Evolutionary conservation across 2,329 filamentous ascomycete species (phyloP).

Genomic region (Lomentospora prolificans): DNA sequence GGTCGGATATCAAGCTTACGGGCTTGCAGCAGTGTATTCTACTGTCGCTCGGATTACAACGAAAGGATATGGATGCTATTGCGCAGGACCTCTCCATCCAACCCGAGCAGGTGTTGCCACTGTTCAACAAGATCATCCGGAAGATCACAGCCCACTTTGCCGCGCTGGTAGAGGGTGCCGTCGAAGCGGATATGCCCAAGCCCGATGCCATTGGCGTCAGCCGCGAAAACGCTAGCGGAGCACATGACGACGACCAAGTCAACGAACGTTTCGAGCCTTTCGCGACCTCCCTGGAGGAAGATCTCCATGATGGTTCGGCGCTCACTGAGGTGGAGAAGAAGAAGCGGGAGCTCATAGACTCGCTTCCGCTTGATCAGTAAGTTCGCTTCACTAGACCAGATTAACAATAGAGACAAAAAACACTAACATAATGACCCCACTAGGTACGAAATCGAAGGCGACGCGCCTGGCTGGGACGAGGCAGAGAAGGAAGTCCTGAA

Average conservation of each 20-base stretch:
- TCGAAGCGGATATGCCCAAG: slow-evolving; percentile 55
- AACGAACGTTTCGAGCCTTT: slow-evolving; percentile 61
- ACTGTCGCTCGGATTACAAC: slow-evolving; percentile 82
- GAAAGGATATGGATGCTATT: slow-evolving; percentile 73
- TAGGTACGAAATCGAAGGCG: slow-evolving; percentile 57
- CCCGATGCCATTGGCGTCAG: slow-evolving; percentile 48
- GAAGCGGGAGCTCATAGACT: slow-evolving; percentile 81
- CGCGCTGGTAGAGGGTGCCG: slow-evolving; percentile 62
- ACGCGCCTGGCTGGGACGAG: slow-evolving; percentile 52
- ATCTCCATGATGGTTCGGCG: slow-evolving; percentile 74
- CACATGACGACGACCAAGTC: slow-evolving; percentile 59
- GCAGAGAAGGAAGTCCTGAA: slow-evolving; percentile 66
- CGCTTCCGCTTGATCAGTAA: slow-evolving; percentile 69
- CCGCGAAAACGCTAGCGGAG: slow-evolving; percentile 47
- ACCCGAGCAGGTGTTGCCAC: slow-evolving; percentile 74
- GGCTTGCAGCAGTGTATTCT: slow-evolving; percentile 82
- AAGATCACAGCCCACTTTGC: slow-evolving; percentile 78
- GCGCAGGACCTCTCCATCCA: slow-evolving; percentile 69
- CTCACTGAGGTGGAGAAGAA: slow-evolving; percentile 62
- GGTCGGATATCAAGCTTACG: slow-evolving; percentile 56
- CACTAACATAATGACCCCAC: slow-evolving; percentile 7
- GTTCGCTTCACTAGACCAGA: slow-evolving; percentile 10
- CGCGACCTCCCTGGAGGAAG: slow-evolving; percentile 63
- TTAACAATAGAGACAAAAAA: background rate
- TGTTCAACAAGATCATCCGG: slow-evolving; percentile 93